Evolutionary conservation across 1,139 yeast genomes (phyloP).

Genomic region (Hemisphaericaspora lyxosophila): DNA sequence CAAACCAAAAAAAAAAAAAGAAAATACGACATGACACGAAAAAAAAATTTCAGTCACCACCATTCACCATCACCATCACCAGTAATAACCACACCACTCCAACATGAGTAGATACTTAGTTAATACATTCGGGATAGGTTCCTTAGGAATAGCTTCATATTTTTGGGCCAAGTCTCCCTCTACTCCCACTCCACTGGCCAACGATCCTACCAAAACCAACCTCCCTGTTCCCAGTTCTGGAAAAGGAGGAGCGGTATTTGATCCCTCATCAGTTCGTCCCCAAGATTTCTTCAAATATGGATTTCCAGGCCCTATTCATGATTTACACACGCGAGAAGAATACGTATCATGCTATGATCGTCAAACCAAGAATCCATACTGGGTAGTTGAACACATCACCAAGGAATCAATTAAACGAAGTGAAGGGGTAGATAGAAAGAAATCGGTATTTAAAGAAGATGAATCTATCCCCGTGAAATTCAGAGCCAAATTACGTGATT

Average conservation of each 20-base stretch:
- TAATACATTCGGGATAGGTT: conserved; percentile 35
- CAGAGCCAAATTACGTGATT: conserved; percentile 76
- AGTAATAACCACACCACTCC: not conserved
- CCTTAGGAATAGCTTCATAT: conserved; percentile 43
- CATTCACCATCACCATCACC: not conserved
- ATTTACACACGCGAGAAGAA: conserved; percentile 68
- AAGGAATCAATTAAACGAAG: conserved; percentile 56
- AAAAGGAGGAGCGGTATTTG: conserved; percentile 17
- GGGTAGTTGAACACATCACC: conserved; percentile 89
- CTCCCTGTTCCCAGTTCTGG: conserved; percentile 17
- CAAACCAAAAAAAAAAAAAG: not conserved
- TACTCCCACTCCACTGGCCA: conserved; percentile 13
- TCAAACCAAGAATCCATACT: conserved; percentile 80
- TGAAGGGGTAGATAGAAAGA: conserved; percentile 68
- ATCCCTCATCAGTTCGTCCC: conserved; percentile 54
- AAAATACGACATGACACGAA: not conserved
- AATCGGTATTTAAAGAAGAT: conserved; percentile 84
- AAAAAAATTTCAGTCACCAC: not conserved
- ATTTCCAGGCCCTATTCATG: conserved; percentile 93
- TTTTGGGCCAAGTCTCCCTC: conserved; percentile 39
- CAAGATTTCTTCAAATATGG: conserved; percentile 83
- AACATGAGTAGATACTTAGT: conserved; percentile 33
- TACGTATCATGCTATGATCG: conserved; percentile 87
- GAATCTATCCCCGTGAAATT: conserved; percentile 76
- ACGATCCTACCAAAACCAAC: conserved; percentile 13